A percentile compares a stretch with the other conserved stretches of the same genome.
These are phyloP conservation scores for Rhododendron molle DNA, from an alignment of 148 eudicot species.

Conservation along the genomic window DNA sequence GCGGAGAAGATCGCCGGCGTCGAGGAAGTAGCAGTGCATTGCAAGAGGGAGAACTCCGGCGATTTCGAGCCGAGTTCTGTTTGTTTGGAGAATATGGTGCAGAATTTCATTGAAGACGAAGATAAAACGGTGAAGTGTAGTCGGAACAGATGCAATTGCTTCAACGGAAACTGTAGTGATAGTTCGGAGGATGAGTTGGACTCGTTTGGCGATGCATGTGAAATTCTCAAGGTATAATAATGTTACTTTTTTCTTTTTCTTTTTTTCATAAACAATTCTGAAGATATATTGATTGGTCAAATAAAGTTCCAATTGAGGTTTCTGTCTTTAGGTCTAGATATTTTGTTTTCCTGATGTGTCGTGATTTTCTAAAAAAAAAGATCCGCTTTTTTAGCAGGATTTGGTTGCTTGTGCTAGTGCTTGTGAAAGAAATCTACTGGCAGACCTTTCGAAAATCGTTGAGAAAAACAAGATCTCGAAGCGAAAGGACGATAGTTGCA, in stretches of 20 bases:
- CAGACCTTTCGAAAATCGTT: conserved; percentile 66
- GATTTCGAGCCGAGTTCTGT: conserved; percentile 80
- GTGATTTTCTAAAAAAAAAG: neutral
- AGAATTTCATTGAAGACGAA: conserved; percentile 77
- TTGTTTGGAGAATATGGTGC: conserved; percentile 84
- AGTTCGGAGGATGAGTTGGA: conserved; percentile 49
- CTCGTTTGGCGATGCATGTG: conserved; percentile 39
- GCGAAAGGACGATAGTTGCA: conserved; percentile 46
- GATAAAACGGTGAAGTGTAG: conserved; percentile 47
- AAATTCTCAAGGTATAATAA: conserved; percentile 54
- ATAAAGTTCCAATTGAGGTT: neutral
- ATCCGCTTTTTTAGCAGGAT: conserved; percentile 32
- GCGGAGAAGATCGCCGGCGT: conserved; percentile 28
- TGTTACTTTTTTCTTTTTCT: too few relatives aligned
- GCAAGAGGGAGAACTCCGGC: conserved; percentile 20
- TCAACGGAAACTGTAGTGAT: conserved; percentile 52
- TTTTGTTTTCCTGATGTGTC: neutral
- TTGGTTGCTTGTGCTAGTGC: conserved; percentile 60
- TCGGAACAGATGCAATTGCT: conserved; percentile 60
- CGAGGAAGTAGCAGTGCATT: neutral
- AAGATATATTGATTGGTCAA: too few relatives aligned
- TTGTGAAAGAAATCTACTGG: conserved; percentile 65
- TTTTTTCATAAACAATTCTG: too few relatives aligned
- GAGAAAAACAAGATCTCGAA: conserved; percentile 57
- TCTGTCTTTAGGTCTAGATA: neutral